A percentile compares a stretch with the other conserved stretches of the same genome.
These are phyloP conservation scores for Camellia oleifera DNA, from an alignment of 179 eudicot genomes.

Conservation along the genomic window DNA sequence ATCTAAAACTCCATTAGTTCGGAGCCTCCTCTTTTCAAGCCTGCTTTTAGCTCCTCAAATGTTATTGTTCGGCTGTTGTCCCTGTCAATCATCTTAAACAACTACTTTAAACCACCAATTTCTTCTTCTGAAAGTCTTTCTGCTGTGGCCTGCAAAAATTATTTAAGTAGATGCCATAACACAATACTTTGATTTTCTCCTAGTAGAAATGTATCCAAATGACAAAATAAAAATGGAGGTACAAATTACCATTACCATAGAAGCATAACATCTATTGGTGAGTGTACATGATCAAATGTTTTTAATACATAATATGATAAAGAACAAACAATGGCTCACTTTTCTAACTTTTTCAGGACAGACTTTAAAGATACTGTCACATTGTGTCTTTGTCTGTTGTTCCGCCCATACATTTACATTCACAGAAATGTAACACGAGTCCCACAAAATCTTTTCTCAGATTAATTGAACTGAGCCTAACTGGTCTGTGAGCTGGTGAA, in stretches of 20 bases:
- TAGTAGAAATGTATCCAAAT: neutral
- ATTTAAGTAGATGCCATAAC: neutral
- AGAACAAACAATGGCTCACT: too few species aligned
- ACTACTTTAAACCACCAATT: conserved; percentile 85
- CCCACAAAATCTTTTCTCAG: too few species aligned
- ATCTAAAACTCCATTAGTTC: conserved; percentile 82
- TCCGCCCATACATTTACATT: too few species aligned
- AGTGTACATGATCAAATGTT: neutral
- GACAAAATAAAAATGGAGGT: neutral
- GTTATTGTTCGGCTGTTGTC: conserved; percentile 92
- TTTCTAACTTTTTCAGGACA: too few species aligned
- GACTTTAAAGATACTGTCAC: too few species aligned
- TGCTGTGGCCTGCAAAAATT: too few species aligned
- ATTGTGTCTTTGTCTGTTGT: too few species aligned
- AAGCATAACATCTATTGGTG: neutral
- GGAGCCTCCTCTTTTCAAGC: conserved; percentile 79
- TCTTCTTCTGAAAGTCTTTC: conserved; percentile 95
- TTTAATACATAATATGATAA: neutral
- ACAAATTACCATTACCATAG: neutral
- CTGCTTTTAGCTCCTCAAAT: conserved; percentile 78
- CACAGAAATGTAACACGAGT: neutral
- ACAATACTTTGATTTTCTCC: neutral
- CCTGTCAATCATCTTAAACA: conserved; percentile 89
- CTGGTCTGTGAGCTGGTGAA: neutral
- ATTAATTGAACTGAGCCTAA: neutral